These are phyloP conservation scores for Gossypium australe DNA, from an alignment of 345 rosid genomes.

Conservation along the genomic window DNA sequence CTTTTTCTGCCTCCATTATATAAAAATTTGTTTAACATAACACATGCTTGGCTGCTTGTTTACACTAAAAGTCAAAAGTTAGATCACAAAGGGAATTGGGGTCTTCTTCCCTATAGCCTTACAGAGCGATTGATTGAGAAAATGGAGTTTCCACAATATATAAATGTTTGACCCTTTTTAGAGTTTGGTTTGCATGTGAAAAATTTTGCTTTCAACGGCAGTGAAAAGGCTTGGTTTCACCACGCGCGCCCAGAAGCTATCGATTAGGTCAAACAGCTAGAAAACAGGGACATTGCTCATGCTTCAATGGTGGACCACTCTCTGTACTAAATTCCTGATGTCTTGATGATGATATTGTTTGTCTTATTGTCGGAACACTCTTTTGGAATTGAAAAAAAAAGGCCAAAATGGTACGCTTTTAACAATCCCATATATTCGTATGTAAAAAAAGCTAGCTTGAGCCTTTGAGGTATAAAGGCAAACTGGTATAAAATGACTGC, in stretches of 20 bases:
- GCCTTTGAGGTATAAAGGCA: slow-evolving; percentile 10
- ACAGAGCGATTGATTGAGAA: not conserved
- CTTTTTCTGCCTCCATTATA: not conserved
- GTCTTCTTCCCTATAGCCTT: too few relatives aligned
- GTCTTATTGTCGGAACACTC: slow-evolving; percentile 31
- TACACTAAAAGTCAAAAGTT: not conserved
- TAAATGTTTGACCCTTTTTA: not conserved
- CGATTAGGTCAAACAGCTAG: slow-evolving; percentile 24
- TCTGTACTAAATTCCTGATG: slow-evolving; percentile 17
- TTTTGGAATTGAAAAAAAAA: not conserved
- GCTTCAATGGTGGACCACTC: slow-evolving; percentile 29
- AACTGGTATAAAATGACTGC: not conserved
- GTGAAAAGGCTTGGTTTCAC: slow-evolving; percentile 5
- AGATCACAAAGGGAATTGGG: not conserved
- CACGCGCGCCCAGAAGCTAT: not conserved
- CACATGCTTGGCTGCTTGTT: not conserved
- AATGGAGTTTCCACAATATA: not conserved
- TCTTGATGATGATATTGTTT: slow-evolving; percentile 34
- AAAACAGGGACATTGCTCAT: slow-evolving; percentile 20
- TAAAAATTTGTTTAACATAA: not conserved
- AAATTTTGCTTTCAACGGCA: not conserved
- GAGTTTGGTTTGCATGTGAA: not conserved
- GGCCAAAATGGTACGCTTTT: slow-evolving; percentile 4
- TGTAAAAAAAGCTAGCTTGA: not conserved
- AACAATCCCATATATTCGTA: slow-evolving; percentile 21